Percentiles rank a stretch among this genome's conserved stretches.
Evolutionary conservation across 2,329 filamentous ascomycete species (phyloP).

Genomic region (Ampelomyces quisqualis): DNA sequence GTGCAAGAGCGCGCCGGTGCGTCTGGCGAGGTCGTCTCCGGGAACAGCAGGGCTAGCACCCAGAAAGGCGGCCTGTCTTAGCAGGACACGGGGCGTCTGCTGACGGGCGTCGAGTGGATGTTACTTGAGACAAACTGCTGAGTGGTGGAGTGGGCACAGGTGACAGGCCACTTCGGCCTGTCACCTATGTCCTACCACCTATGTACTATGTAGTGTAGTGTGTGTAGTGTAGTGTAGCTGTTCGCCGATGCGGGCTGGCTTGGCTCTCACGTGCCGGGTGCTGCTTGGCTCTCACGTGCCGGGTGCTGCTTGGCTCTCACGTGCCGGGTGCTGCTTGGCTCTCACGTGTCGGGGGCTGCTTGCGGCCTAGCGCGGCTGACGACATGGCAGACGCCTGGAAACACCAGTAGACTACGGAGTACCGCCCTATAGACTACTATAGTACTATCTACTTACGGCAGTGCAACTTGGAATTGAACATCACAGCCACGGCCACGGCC

Average conservation of each 20-base stretch:
- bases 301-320: constrained; percentile 7
- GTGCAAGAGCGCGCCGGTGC: constrained; percentile 11
- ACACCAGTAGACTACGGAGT: no score
- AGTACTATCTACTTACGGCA: no score
- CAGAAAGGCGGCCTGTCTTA: constrained; percentile 18
- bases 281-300: constrained; percentile 33
- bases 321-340: constrained; percentile 13
- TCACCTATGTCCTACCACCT: no score
- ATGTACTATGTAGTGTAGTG: no score
- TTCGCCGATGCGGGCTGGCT: constrained; percentile 36
- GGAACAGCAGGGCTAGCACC: constrained; percentile 23
- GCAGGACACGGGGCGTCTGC: constrained; percentile 22
- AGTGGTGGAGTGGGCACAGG: constrained; percentile 24
- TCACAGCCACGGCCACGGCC: constrained; percentile 7
- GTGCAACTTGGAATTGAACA: no score
- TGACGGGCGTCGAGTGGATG: constrained; percentile 28
- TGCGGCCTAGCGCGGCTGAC: no score
- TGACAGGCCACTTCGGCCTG: constrained; percentile 32
- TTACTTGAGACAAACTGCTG: constrained; percentile 34
- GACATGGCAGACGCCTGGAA: no score
- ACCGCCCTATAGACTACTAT: no score
- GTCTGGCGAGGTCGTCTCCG: constrained; percentile 15
- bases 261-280: constrained; percentile 29
- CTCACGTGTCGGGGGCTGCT: constrained; percentile 11
- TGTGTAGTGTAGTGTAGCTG: no score